phyloP scores from a whole-genome alignment of 345 rosid species.

The Tarenaya hassleriana region DNA sequence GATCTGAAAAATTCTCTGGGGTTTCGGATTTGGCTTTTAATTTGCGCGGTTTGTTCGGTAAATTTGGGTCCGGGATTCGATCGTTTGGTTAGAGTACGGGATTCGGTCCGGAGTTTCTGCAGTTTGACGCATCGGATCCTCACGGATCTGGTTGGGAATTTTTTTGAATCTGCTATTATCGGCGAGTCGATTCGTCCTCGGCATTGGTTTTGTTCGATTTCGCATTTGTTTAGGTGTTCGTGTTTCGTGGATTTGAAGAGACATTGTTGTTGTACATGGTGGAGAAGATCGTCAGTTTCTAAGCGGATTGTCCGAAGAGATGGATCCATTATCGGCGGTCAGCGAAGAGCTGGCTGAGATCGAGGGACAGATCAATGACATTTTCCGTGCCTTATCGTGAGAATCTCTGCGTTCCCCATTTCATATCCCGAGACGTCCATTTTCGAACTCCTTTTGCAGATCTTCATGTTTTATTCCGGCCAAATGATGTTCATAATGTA shows the following conservation, averaged over 20 bases:
- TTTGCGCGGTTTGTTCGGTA: constrained; percentile 10
- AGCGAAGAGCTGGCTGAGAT: constrained; percentile 84
- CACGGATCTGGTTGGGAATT: constrained; percentile 21
- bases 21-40: constrained; percentile 3
- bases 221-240: no score
- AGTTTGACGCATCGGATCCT: constrained; percentile 16
- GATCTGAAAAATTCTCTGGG: no score
- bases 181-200: constrained; percentile 20
- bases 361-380: constrained; percentile 79
- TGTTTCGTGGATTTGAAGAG: constrained; percentile 26
- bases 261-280: constrained; percentile 13
- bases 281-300: no score
- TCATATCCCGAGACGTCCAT: not conserved
- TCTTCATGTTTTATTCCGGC: no score
- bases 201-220: constrained; percentile 11
- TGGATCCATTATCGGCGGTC: constrained; percentile 58
- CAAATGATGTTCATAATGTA: not conserved
- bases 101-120: constrained; percentile 3
- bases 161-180: no score
- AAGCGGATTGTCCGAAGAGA: constrained; percentile 17
- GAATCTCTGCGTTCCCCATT: constrained; percentile 11
- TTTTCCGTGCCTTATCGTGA: constrained; percentile 86
- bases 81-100: constrained; percentile 16
- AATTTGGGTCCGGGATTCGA: constrained; percentile 15
- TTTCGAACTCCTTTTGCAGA: not conserved